phyloP scores from a whole-genome alignment of 176 grass and related monocot species.

The Oryza nivara region DNA sequence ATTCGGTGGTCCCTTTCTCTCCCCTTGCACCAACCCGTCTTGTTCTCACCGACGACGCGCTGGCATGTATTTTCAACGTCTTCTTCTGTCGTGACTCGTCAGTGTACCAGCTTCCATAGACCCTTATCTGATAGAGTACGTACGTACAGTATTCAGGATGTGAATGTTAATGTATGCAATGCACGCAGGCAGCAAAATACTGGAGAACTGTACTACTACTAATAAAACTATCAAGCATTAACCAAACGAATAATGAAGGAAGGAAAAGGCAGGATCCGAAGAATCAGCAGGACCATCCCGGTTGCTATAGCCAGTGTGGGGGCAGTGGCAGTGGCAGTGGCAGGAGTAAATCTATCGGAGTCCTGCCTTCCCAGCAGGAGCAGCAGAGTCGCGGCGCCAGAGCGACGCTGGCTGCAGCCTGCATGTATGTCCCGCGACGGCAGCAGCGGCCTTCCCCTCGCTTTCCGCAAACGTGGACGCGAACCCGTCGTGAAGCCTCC shows the following conservation, averaged over 20 bases:
- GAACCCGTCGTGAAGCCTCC: constrained; percentile 52
- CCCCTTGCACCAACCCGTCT: background rate
- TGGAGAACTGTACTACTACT: too few relatives aligned
- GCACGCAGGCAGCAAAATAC: background rate
- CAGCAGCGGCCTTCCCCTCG: constrained; percentile 27
- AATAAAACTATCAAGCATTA: background rate
- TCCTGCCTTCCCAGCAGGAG: constrained; percentile 19
- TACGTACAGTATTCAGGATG: background rate
- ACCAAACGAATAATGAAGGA: too few relatives aligned
- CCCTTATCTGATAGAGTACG: background rate
- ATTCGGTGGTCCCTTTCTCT: background rate
- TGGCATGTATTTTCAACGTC: background rate
- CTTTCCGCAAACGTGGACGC: constrained; percentile 45
- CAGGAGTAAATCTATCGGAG: too few relatives aligned
- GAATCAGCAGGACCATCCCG: background rate
- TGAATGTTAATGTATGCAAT: background rate
- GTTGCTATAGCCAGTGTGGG: background rate
- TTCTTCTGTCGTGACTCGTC: too few relatives aligned
- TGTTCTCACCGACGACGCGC: background rate
- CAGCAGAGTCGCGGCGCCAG: background rate
- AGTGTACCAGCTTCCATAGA: too few relatives aligned
- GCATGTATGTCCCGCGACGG: constrained; percentile 32
- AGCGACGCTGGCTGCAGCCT: background rate
- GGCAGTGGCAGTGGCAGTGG: too few relatives aligned
- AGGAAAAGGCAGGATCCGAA: background rate